phyloP scores from a whole-genome alignment of 2,329 filamentous ascomycete species.

The Truncatella angustata region DNA sequence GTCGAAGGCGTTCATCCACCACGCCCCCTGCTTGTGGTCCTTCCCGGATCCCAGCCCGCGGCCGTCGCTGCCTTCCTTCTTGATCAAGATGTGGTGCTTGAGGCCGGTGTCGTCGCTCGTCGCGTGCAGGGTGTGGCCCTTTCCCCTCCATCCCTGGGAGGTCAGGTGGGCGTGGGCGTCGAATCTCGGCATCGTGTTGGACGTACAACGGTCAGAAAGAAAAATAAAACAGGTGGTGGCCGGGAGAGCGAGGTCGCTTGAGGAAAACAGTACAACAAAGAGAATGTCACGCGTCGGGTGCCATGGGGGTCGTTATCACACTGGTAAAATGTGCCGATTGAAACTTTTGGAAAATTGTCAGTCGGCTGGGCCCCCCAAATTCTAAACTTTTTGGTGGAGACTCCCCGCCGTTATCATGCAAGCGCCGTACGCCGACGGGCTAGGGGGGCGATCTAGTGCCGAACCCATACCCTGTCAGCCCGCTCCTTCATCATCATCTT shows the following conservation, averaged over 20 bases:
- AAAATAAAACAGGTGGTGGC: neutral
- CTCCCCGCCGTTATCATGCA: too few relatives aligned
- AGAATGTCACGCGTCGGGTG: neutral
- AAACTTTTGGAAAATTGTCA: slow-evolving; percentile 1
- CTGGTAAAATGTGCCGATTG: neutral
- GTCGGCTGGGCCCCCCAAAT: too few relatives aligned
- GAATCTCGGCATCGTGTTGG: slow-evolving; percentile 49
- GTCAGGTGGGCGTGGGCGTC: slow-evolving; percentile 80
- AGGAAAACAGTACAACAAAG: too few relatives aligned
- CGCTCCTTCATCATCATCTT: too few relatives aligned
- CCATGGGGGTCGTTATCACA: neutral
- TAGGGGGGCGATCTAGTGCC: too few relatives aligned
- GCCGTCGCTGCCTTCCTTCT: slow-evolving; percentile 72
- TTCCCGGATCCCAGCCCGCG: slow-evolving; percentile 78
- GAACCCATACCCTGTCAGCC: too few relatives aligned
- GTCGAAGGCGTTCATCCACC: slow-evolving; percentile 97
- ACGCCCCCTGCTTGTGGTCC: slow-evolving; percentile 73
- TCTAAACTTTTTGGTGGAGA: too few relatives aligned
- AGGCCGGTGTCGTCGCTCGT: slow-evolving; percentile 72
- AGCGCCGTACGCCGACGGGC: too few relatives aligned
- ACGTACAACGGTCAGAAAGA: neutral
- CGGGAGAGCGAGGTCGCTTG: neutral
- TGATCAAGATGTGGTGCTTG: slow-evolving; percentile 77
- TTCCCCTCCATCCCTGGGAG: slow-evolving; percentile 85
- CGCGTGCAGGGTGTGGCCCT: slow-evolving; percentile 82